Percentiles rank a stretch among this genome's conserved stretches.
Conservation (phyloP, 2,329 filamentous ascomycete species). For the Aspergillus hortae region DNA sequence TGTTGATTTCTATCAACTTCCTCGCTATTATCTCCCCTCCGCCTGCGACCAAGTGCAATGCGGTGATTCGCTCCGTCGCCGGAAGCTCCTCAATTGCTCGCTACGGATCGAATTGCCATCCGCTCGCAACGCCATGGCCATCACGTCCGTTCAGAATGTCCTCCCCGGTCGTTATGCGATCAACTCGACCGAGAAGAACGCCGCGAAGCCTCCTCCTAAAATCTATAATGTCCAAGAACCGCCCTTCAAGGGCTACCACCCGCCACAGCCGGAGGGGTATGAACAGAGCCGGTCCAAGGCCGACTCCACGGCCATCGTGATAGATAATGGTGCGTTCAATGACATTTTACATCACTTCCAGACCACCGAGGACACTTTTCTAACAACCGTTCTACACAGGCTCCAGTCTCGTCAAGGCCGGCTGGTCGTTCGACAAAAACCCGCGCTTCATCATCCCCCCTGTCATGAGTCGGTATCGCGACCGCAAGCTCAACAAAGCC, state of each 20-base stretch:
- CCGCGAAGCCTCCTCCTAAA: slow-evolving; percentile 53
- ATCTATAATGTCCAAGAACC: slow-evolving; percentile 55
- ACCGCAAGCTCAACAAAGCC: slow-evolving; percentile 87
- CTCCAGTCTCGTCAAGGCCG: slow-evolving; percentile 82
- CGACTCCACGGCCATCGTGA: slow-evolving; percentile 76
- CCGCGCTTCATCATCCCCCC: slow-evolving; percentile 80
- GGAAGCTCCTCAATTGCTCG: slow-evolving; percentile 16
- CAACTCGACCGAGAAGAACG: slow-evolving; percentile 45
- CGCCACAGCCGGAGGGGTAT: slow-evolving; percentile 65
- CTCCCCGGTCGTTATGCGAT: slow-evolving; percentile 36
- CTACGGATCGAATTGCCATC: slow-evolving; percentile 16
- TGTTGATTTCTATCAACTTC: background rate
- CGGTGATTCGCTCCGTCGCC: slow-evolving; percentile 12
- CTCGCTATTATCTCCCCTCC: background rate
- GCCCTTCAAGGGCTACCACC: slow-evolving; percentile 58
- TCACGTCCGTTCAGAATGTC: slow-evolving; percentile 38
- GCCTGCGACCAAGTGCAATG: slow-evolving; percentile 16
- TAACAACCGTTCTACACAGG: slow-evolving; percentile 50
- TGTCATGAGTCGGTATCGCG: slow-evolving; percentile 91
- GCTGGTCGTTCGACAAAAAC: slow-evolving; percentile 88
- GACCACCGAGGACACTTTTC: background rate
- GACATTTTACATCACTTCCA: background rate
- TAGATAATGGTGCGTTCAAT: slow-evolving; percentile 79
- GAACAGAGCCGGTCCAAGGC: slow-evolving; percentile 60
- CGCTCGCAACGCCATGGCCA: slow-evolving; percentile 38